These are phyloP conservation scores for Madurella mycetomatis DNA, from an alignment of 2,329 filamentous ascomycete genomes.

Conservation along the genomic window DNA sequence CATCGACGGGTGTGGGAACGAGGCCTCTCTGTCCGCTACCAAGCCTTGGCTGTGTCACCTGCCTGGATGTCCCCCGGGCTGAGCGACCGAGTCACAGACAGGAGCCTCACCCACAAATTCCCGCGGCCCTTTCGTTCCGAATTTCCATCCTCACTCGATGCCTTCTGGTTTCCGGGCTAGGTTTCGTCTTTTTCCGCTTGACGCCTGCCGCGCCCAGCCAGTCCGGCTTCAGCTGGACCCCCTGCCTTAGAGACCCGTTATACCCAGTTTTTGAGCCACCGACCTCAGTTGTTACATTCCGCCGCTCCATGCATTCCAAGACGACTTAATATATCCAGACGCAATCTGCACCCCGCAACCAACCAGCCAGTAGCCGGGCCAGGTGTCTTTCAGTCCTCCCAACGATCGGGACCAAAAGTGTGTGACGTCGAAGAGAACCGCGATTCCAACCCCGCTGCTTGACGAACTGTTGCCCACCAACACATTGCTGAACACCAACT, in stretches of 20 bases:
- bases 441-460: neutral
- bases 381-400: constrained; percentile 2
- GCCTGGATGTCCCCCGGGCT: neutral
- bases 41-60: neutral
- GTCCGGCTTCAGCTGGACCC: constrained; percentile 5
- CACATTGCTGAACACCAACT: neutral
- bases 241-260: neutral
- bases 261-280: constrained; percentile 1
- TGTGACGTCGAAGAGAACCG: constrained; percentile 10
- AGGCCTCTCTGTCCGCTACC: no score
- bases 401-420: neutral
- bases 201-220: neutral
- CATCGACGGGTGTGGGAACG: no score
- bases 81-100: neutral
- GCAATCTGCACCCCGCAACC: constrained; percentile 9
- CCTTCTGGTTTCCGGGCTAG: neutral
- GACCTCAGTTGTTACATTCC: constrained; percentile 12
- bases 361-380: neutral
- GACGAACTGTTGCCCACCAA: neutral
- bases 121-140: neutral
- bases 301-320: constrained; percentile 13
- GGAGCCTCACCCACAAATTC: no score
- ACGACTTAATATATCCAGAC: constrained; percentile 16
- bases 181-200: constrained; percentile 2
- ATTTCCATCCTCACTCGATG: neutral